Evolutionary conservation across 2,329 filamentous ascomycete species (phyloP), one percentile per base, ranked within the genome.

Genomic region (Pseudogymnoascus sp.): DNA sequence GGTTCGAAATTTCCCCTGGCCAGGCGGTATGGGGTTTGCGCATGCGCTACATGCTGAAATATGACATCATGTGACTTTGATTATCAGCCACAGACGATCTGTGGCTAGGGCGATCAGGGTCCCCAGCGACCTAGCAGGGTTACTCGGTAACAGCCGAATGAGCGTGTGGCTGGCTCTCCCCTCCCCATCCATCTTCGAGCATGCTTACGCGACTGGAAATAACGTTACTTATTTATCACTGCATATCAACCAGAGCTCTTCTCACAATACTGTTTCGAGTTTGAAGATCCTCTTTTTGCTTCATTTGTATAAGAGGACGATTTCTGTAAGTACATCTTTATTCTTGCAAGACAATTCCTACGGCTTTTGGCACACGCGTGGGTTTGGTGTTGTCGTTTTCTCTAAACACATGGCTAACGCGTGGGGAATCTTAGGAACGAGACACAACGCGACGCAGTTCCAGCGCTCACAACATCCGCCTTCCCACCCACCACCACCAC

Each of bases 81-180:
- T 6, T 16, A 53, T 53, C 47, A 53, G 47, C 47, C 47, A 53
- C 47, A 53, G 47, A 50, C 44, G 21, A 21, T 21, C 25, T 53
- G 47, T 53, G 47, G 47, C 47, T 50, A 4, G 44, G 25, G 5
- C 47, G 47, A 53, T 53, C 47, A 53, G 25, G 47, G 47, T 53
- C 47, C 47, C 23, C 4, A 6, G 47, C 25, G 25, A 33, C 47
- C 47, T 53, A 53, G 47, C 47, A 53, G 47, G 47, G 47, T 53
- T 53, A 53, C 47, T 53, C 47, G 47, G 47, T 53, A 53, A 53
- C 47, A 53, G 47, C 47, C 47, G 47, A 53, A 53, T 18, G 47
- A 53, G 25, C 47, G 47, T 53, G 47, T 33, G 47, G 47, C 25
- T 33, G n/a, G 10, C 44, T 25, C 40, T 11, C 47, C 47, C 47